Conservation (phyloP, 139 green algal species). For the Desmodesmus armatus region DNA sequence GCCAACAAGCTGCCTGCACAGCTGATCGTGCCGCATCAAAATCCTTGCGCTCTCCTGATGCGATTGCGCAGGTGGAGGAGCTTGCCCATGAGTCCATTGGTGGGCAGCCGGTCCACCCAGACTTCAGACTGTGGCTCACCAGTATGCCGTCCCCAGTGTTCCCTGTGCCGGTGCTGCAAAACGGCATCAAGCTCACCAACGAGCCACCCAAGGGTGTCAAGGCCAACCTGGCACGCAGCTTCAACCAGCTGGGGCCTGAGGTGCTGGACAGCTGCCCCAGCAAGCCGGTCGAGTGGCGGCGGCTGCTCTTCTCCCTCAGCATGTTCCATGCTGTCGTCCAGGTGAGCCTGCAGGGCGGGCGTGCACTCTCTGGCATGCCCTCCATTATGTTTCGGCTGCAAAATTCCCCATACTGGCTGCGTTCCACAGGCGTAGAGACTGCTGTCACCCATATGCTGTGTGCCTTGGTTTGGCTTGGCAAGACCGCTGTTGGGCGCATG, state of each 20-base stretch:
- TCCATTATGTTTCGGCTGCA: too few relatives aligned
- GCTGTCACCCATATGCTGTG: too few relatives aligned
- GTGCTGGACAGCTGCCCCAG: conserved; percentile 55
- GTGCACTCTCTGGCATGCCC: too few relatives aligned
- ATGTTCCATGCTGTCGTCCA: conserved; percentile 82
- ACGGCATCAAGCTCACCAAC: conserved; percentile 84
- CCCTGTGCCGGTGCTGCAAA: conserved; percentile 80
- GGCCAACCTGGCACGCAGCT: conserved; percentile 71
- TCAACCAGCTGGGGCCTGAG: conserved; percentile 54
- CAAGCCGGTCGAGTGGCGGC: conserved; percentile 62
- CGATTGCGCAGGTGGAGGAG: conserved; percentile 41
- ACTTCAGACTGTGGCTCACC: conserved; percentile 91
- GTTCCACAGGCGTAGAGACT: too few relatives aligned
- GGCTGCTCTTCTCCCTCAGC: conserved; percentile 71
- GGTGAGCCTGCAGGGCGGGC: too few relatives aligned
- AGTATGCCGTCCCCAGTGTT: conserved; percentile 80
- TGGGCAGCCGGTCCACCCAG: conserved; percentile 62
- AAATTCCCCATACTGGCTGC: too few relatives aligned
- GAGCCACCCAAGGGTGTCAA: conserved; percentile 81
- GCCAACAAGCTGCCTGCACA: not conserved
- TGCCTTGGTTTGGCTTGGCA: too few relatives aligned
- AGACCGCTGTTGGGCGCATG: too few relatives aligned
- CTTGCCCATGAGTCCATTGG: conserved; percentile 3
- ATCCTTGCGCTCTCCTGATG: too few relatives aligned
- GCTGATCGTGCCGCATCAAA: too few relatives aligned